These are phyloP conservation scores for Vigna hirtella DNA, from an alignment of 306 rosid species.

Conservation along the genomic window DNA sequence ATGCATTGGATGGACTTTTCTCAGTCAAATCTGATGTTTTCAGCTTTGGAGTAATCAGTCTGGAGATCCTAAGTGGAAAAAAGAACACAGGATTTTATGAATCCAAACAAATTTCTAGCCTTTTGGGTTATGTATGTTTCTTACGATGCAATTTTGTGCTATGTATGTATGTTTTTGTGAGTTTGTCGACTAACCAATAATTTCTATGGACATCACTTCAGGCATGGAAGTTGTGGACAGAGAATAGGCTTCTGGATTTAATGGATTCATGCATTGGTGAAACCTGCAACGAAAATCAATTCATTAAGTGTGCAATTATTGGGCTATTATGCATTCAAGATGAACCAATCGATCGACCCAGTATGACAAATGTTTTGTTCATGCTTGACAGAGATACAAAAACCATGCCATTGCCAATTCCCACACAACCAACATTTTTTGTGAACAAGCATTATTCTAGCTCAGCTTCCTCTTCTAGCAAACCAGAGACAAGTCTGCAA, in stretches of 20 bases:
- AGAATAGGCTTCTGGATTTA: conserved; percentile 52
- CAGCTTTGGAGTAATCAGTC: conserved; percentile 64
- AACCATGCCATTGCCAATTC: conserved; percentile 49
- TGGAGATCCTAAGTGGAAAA: conserved; percentile 64
- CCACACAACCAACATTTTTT: conserved; percentile 57
- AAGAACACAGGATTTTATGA: conserved; percentile 54
- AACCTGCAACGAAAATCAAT: conserved; percentile 43
- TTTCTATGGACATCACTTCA: conserved; percentile 3
- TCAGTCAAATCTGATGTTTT: conserved; percentile 63
- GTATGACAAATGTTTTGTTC: conserved; percentile 49
- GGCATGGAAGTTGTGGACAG: conserved; percentile 67
- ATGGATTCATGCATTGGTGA: conserved; percentile 49
- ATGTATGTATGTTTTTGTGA: neutral
- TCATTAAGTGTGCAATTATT: conserved; percentile 50
- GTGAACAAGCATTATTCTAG: conserved; percentile 15
- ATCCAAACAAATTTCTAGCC: conserved; percentile 49
- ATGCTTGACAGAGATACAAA: conserved; percentile 55
- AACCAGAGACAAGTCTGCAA: conserved; percentile 37
- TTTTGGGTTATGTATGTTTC: conserved; percentile 57
- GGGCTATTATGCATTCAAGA: conserved; percentile 66
- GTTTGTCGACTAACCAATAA: neutral
- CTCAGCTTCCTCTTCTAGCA: conserved; percentile 52
- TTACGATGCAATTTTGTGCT: neutral
- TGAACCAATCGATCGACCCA: conserved; percentile 59
- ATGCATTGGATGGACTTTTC: conserved; percentile 56